Conservation (phyloP, 176 grass and related monocot species). For the Aegilops bicornis region DNA sequence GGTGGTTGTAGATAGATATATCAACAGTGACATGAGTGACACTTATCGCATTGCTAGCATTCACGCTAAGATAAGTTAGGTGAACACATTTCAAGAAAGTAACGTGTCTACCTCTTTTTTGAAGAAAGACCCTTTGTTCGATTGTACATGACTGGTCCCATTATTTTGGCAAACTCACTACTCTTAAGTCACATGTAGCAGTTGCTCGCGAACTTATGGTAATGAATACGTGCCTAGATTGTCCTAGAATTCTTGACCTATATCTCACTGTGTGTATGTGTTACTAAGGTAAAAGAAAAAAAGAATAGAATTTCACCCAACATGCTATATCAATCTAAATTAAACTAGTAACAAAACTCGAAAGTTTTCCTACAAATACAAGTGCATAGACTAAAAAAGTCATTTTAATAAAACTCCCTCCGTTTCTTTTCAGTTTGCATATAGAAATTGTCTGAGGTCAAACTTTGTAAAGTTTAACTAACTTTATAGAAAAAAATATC, state of each 20-base stretch:
- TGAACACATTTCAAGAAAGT: neutral
- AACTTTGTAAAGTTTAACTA: no score
- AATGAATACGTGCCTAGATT: neutral
- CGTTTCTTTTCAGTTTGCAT: no score
- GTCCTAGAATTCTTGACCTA: neutral
- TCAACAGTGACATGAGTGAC: neutral
- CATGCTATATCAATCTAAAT: no score
- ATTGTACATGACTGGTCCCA: neutral
- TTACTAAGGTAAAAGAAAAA: no score
- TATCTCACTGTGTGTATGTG: neutral
- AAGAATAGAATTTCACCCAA: no score
- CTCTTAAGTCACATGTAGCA: neutral
- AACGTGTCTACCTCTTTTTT: neutral
- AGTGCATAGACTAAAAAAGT: no score
- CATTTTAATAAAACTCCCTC: no score
- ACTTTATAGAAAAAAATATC: no score
- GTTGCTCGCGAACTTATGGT: neutral
- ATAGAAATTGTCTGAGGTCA: no score
- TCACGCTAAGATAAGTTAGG: neutral
- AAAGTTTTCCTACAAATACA: no score
- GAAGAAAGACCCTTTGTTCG: neutral
- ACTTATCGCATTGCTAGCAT: neutral
- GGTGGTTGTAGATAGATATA: neutral
- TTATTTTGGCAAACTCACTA: neutral
- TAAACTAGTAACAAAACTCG: no score